phyloP scores from a whole-genome alignment of 257 asterid genomes.

The Solanum medicagineum region DNA sequence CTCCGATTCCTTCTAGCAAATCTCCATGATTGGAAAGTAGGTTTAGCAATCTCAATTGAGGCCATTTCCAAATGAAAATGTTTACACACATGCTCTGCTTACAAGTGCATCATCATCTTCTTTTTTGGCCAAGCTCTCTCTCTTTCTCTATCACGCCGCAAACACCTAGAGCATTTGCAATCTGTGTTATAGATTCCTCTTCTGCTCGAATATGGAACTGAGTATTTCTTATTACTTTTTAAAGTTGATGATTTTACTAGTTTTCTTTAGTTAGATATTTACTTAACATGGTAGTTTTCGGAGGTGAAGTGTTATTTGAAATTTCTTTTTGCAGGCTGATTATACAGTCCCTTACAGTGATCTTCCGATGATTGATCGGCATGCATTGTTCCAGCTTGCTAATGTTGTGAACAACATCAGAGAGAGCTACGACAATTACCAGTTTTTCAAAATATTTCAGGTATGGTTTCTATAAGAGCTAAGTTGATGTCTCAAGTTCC shows the following conservation, averaged over 20 bases:
- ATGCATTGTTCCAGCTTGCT: slow-evolving; percentile 83
- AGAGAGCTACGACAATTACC: slow-evolving; percentile 81
- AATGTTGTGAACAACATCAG: slow-evolving; percentile 58
- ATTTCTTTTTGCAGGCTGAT: slow-evolving; percentile 38
- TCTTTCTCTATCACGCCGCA: background rate
- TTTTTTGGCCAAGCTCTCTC: background rate
- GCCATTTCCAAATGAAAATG: background rate
- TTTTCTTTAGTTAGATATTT: background rate
- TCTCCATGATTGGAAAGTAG: slow-evolving; percentile 96
- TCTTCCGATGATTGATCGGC: slow-evolving; percentile 81
- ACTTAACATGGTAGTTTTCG: background rate
- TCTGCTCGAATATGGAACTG: background rate
- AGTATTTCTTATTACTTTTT: background rate
- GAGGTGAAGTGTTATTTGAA: background rate
- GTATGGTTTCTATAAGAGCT: slow-evolving; percentile 14
- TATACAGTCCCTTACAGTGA: slow-evolving; percentile 61
- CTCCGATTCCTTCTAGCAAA: slow-evolving; percentile 88
- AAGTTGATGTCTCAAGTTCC: background rate
- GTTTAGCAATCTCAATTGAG: slow-evolving; percentile 2
- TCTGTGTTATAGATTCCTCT: background rate
- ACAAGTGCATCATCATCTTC: background rate
- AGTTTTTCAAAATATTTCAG: slow-evolving; percentile 95
- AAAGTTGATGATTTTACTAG: background rate
- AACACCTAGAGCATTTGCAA: background rate
- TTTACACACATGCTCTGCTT: background rate